A percentile compares a stretch with the other conserved stretches of the same genome.
Conservation (phyloP, 495 filamentous ascomycete genomes). For the Hypoxylon subgilvum region DNA sequence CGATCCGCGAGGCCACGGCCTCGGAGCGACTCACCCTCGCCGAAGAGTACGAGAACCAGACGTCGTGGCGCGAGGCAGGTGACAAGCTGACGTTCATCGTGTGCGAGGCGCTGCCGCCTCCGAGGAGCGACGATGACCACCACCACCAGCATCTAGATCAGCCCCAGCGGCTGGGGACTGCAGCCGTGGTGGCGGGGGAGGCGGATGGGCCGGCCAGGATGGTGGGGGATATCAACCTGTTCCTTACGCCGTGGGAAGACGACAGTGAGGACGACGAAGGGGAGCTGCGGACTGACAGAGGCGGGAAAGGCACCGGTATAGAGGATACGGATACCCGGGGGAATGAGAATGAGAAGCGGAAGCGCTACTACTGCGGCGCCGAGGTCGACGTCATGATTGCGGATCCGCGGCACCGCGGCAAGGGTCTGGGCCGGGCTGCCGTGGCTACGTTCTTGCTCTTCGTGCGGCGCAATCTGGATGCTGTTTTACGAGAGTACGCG, state of each 20-base stretch:
- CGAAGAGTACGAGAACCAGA: constrained; percentile 86
- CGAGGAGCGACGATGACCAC: neutral
- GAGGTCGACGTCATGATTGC: constrained; percentile 94
- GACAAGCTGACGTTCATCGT: constrained; percentile 80
- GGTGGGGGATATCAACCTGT: constrained; percentile 88
- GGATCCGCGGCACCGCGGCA: constrained; percentile 57
- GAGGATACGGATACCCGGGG: too few species aligned
- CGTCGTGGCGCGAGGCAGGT: constrained; percentile 73
- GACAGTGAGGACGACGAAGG: constrained; percentile 38
- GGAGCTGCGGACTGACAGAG: neutral
- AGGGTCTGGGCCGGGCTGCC: constrained; percentile 69
- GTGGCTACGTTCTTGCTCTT: constrained; percentile 73
- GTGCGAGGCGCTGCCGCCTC: constrained; percentile 51
- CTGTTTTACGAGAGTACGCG: constrained; percentile 66
- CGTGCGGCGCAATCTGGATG: constrained; percentile 54
- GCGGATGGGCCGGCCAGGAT: constrained; percentile 65
- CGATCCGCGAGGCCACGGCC: constrained; percentile 81
- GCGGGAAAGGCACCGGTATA: constrained; percentile 13
- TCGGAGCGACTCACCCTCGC: constrained; percentile 78
- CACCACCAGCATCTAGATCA: too few species aligned
- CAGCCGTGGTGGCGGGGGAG: constrained; percentile 33
- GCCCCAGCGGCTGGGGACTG: neutral
- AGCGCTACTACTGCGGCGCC: constrained; percentile 56
- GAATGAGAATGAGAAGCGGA: neutral
- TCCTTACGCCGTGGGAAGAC: constrained; percentile 62